Conservation (phyloP, 2,329 filamentous ascomycete species). For the Verticillium longisporum region DNA sequence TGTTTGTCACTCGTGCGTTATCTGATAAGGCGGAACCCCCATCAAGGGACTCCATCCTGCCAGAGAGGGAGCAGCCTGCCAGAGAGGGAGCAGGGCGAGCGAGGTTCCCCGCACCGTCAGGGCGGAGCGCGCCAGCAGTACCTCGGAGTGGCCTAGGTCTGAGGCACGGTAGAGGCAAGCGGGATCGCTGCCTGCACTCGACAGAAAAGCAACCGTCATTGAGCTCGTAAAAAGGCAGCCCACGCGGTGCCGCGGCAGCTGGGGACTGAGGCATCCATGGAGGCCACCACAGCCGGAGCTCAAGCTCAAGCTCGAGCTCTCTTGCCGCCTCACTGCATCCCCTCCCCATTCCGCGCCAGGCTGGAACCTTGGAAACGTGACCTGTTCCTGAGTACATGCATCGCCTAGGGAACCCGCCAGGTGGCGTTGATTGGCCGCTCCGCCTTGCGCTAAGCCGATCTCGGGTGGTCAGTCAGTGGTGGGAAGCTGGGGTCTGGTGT, state of each 20-base stretch:
- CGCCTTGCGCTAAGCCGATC: slow-evolving; percentile 16
- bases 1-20: not conserved
- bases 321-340: not conserved
- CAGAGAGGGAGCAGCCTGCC: too few relatives aligned
- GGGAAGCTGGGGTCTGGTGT: slow-evolving; percentile 4
- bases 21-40: not conserved
- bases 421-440: slow-evolving; percentile 16
- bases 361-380: not conserved
- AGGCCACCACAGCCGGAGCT: not conserved
- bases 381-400: slow-evolving; percentile 15
- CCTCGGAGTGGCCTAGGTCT: too few relatives aligned
- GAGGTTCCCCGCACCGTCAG: not conserved
- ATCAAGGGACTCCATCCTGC: not conserved
- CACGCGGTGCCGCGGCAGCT: too few relatives aligned
- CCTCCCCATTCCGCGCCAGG: not conserved
- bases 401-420: slow-evolving; percentile 19
- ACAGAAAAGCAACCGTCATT: too few relatives aligned
- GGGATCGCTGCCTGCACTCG: too few relatives aligned
- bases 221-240: too few relatives aligned
- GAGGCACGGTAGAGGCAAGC: too few relatives aligned
- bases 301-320: not conserved
- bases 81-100: not conserved
- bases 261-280: too few relatives aligned
- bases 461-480: slow-evolving; percentile 14
- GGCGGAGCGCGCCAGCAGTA: too few relatives aligned